Percentiles rank a stretch among this genome's conserved stretches.
Conservation (phyloP, 129 eudicot genomes). For the Oenanthe sinensis region DNA sequence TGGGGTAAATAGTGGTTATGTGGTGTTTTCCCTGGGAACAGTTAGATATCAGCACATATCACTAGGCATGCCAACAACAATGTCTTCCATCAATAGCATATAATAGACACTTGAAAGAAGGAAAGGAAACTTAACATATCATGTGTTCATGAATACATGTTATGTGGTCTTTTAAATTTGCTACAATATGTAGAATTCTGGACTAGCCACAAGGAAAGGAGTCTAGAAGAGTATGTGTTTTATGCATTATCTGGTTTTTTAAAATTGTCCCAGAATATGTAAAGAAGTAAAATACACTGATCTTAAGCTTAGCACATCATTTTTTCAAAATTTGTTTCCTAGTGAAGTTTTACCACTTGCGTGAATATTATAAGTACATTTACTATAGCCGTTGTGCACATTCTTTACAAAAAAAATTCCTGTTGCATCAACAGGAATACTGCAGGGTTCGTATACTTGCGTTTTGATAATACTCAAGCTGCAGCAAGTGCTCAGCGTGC, state of each 20-base stretch:
- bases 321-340: neutral
- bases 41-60: neutral
- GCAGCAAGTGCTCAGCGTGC: constrained; percentile 70
- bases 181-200: neutral
- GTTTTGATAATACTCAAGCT: constrained; percentile 56
- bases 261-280: neutral
- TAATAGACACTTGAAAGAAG: neutral
- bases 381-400: neutral
- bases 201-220: neutral
- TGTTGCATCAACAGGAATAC: constrained; percentile 42
- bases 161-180: neutral
- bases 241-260: neutral
- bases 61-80: neutral
- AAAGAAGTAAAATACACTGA: neutral
- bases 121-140: neutral
- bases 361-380: neutral
- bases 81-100: no score
- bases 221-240: neutral
- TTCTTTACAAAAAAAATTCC: neutral
- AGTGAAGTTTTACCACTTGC: neutral
- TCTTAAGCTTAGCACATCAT: neutral
- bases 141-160: neutral
- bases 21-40: neutral
- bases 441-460: constrained; percentile 70
- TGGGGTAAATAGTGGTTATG: neutral